phyloP scores from a whole-genome alignment of 192 early-diverging fungal genomes.

The Backusella liffmaniae region DNA sequence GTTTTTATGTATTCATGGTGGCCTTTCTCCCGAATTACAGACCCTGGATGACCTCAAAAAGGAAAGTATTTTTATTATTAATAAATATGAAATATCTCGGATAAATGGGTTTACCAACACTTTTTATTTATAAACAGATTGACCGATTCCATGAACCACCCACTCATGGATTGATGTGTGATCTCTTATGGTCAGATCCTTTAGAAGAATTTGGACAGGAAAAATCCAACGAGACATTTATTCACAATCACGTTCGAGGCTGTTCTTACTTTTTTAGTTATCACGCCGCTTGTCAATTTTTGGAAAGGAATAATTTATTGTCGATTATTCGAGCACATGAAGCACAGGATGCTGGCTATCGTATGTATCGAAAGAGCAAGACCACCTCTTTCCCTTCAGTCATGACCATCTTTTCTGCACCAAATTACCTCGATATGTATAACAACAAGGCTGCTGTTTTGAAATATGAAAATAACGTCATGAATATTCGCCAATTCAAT shows the following conservation, averaged over 20 bases:
- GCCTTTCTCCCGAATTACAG: constrained; percentile 88
- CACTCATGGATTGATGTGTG: constrained; percentile 94
- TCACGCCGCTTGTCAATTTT: constrained; percentile 87
- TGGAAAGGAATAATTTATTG: constrained; percentile 92
- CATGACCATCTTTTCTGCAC: constrained; percentile 97
- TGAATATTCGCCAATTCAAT: constrained; percentile 97
- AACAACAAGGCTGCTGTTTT: constrained; percentile 99
- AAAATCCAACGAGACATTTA: constrained; percentile 82
- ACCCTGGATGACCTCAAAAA: constrained; percentile 85
- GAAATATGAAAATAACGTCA: constrained; percentile 99
- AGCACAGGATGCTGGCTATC: constrained; percentile 94
- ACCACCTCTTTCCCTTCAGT: constrained; percentile 96
- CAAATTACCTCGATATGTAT: constrained; percentile 97
- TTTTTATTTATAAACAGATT: constrained; percentile 49
- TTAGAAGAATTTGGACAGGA: constrained; percentile 97
- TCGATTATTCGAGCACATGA: constrained; percentile 98
- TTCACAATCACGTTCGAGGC: constrained; percentile 92
- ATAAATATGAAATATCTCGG: neutral
- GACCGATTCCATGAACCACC: constrained; percentile 93
- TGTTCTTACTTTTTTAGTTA: constrained; percentile 96
- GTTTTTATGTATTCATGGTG: constrained; percentile 96
- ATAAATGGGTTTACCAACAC: constrained; percentile 6
- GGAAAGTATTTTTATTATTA: constrained; percentile 8
- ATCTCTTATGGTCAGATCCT: constrained; percentile 94
- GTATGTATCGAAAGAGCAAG: constrained; percentile 96